Evolutionary conservation across 495 filamentous ascomycete genomes (phyloP).

Genomic region (Darksidea phi): DNA sequence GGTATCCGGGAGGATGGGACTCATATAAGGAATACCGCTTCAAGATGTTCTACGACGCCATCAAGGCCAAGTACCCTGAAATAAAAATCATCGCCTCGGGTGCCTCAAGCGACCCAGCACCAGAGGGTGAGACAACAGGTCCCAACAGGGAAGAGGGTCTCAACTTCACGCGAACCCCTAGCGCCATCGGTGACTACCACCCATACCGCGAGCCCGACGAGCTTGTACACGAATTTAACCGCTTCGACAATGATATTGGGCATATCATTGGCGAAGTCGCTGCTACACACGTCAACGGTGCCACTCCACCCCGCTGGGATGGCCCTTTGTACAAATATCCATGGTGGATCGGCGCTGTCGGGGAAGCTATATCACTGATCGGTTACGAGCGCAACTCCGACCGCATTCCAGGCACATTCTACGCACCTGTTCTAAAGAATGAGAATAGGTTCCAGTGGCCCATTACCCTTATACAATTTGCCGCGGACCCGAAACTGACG

Average conservation of each 20-base stretch:
- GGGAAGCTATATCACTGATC: constrained; percentile 66
- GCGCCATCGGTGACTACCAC: constrained; percentile 41
- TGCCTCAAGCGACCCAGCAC: constrained; percentile 9
- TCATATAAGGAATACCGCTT: constrained; percentile 59
- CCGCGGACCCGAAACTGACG: constrained; percentile 35
- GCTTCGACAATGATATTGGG: constrained; percentile 27
- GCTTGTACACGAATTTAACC: constrained; percentile 28
- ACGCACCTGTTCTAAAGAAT: constrained; percentile 41
- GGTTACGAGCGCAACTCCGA: constrained; percentile 67
- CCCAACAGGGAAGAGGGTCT: too few relatives aligned
- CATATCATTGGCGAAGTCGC: constrained; percentile 19
- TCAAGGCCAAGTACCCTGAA: constrained; percentile 58
- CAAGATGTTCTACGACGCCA: constrained; percentile 47
- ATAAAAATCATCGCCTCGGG: constrained; percentile 58
- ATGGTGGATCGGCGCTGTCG: constrained; percentile 59
- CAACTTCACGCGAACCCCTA: constrained; percentile 16
- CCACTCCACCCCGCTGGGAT: constrained; percentile 43
- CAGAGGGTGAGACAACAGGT: too few relatives aligned
- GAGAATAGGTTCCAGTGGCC: constrained; percentile 42
- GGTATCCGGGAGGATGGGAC: constrained; percentile 53
- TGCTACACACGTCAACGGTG: background rate
- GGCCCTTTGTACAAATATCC: constrained; percentile 32
- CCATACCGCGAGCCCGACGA: constrained; percentile 34
- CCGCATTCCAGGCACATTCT: constrained; percentile 40
- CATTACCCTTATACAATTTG: constrained; percentile 41